These are phyloP conservation scores for Ogataea corticis DNA, from an alignment of 805 yeast species.

Conservation along the genomic window DNA sequence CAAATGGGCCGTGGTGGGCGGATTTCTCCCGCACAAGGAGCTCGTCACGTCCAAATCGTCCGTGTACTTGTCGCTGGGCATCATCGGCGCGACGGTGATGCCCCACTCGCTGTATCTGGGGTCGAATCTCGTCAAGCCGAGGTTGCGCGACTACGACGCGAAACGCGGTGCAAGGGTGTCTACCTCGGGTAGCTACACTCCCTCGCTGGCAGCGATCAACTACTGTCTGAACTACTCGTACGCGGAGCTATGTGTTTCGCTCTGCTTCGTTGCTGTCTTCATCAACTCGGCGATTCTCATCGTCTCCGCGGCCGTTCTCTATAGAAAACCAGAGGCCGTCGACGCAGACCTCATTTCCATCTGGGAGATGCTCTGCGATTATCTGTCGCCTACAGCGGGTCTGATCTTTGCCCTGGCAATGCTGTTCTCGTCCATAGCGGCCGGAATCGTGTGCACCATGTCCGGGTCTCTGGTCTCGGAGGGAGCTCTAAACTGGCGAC, in stretches of 20 bases:
- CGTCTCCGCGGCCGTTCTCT: slow-evolving; percentile 78
- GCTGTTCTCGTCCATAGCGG: slow-evolving; percentile 83
- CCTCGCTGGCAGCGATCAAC: slow-evolving; percentile 69
- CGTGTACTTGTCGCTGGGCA: slow-evolving; percentile 74
- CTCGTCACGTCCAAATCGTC: slow-evolving; percentile 63
- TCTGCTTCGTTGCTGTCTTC: slow-evolving; percentile 79
- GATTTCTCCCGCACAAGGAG: slow-evolving; percentile 66
- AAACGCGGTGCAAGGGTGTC: slow-evolving; percentile 33
- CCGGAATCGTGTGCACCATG: slow-evolving; percentile 90
- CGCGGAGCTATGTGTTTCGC: slow-evolving; percentile 65
- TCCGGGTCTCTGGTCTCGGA: slow-evolving; percentile 93
- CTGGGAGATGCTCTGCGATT: slow-evolving; percentile 58
- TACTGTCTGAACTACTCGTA: slow-evolving; percentile 74
- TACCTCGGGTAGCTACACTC: slow-evolving; percentile 51
- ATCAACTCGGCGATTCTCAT: slow-evolving; percentile 83
- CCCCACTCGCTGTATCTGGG: slow-evolving; percentile 88
- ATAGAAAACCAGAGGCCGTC: slow-evolving; percentile 65
- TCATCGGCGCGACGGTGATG: slow-evolving; percentile 93
- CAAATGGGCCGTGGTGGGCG: slow-evolving; percentile 53
- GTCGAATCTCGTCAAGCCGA: slow-evolving; percentile 83
- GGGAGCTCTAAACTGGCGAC: slow-evolving; percentile 82
- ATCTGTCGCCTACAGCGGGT: slow-evolving; percentile 76
- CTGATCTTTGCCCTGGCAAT: slow-evolving; percentile 82
- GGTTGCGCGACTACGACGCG: slow-evolving; percentile 72
- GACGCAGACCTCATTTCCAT: slow-evolving; percentile 84